Conservation (phyloP, 78 protist species). For the Chrysochromulina tobinii region DNA sequence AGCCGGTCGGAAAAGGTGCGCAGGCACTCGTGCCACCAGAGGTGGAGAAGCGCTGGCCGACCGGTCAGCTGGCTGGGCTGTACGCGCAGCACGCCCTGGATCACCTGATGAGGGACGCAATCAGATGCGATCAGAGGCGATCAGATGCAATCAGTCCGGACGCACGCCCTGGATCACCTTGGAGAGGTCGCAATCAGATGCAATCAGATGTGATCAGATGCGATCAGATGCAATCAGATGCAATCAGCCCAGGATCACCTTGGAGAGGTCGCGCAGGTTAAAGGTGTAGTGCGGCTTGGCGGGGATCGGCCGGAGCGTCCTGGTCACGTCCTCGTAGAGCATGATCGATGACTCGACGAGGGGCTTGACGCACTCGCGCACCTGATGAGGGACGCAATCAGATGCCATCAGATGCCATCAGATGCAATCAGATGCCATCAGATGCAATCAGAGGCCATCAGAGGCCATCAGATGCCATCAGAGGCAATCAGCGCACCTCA, state of each 20-base stretch:
- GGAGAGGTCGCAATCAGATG: no score
- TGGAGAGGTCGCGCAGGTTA: constrained; percentile 71
- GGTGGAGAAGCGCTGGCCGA: constrained; percentile 36
- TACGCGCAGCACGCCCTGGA: constrained; percentile 57
- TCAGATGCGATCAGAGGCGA: constrained; percentile 54
- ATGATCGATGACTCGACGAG: constrained; percentile 46
- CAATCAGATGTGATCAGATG: no score
- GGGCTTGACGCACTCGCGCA: not conserved
- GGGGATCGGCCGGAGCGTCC: constrained; percentile 69
- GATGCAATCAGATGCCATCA: no score
- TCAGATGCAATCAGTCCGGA: not conserved
- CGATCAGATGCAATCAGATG: no score
- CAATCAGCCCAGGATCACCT: no score
- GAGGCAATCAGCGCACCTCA: no score
- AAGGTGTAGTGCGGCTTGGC: constrained; percentile 72
- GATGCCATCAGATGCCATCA: no score
- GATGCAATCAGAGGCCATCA: no score
- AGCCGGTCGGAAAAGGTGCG: constrained; percentile 67
- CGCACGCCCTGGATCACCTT: constrained; percentile 67
- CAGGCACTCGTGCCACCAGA: constrained; percentile 63
- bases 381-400: not conserved
- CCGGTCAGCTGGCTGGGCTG: not conserved
- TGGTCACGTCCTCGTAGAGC: constrained; percentile 38
- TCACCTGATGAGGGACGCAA: constrained; percentile 31
- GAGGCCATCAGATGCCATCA: no score